Evolutionary conservation across 1,284 basidiomycete species (phyloP).

Genomic region (Trametes pubescens): DNA sequence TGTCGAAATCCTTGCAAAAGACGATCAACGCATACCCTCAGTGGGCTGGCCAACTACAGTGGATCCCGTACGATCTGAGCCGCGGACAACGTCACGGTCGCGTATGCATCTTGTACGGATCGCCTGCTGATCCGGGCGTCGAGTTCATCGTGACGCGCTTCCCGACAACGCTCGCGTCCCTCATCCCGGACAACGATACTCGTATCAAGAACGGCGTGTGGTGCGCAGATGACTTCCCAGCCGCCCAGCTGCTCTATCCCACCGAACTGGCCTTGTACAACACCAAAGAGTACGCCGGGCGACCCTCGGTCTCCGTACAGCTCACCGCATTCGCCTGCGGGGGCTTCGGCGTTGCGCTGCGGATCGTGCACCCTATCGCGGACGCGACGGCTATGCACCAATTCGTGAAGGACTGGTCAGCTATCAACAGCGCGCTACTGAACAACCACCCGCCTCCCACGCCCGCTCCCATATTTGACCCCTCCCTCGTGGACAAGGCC

Average conservation of each 20-base stretch:
- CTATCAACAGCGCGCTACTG: constrained; percentile 37
- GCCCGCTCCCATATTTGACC: constrained; percentile 45
- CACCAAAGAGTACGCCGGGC: constrained; percentile 32
- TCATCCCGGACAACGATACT: constrained; percentile 36
- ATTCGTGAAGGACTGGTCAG: constrained; percentile 51
- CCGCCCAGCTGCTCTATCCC: constrained; percentile 32
- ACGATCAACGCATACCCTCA: constrained; percentile 49
- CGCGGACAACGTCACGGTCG: constrained; percentile 44
- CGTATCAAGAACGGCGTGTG: constrained; percentile 29
- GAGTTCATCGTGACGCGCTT: constrained; percentile 43
- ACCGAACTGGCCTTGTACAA: constrained; percentile 43
- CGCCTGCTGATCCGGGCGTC: constrained; percentile 47
- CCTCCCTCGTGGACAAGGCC: constrained; percentile 43
- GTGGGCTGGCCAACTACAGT: constrained; percentile 48
- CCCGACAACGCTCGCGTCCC: constrained; percentile 29
- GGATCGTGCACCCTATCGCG: constrained; percentile 48
- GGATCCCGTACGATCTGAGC: constrained; percentile 36
- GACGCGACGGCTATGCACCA: constrained; percentile 49
- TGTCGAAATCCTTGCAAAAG: constrained; percentile 39
- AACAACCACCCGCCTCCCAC: constrained; percentile 20
- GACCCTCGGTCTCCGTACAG: constrained; percentile 45
- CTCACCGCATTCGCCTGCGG: constrained; percentile 45
- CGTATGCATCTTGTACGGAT: constrained; percentile 45
- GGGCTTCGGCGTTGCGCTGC: constrained; percentile 39
- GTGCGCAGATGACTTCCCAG: constrained; percentile 30